Evolutionary conservation across 2,329 filamentous ascomycete species (phyloP), one percentile per base, ranked within the genome.

Genomic region (Tolypocladium inflatum): DNA sequence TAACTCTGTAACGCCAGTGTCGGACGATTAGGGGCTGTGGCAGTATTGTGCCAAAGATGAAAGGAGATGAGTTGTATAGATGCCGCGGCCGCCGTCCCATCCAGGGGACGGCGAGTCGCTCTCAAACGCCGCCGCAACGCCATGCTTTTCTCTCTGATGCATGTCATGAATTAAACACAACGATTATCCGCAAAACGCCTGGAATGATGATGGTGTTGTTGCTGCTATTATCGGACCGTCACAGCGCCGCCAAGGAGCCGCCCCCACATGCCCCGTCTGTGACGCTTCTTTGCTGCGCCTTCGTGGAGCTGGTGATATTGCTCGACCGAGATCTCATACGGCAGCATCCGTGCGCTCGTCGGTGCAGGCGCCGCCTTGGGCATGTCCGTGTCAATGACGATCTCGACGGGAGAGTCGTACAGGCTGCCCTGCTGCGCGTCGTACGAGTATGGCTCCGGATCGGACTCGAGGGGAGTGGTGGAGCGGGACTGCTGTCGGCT

Each of bases 291-390:
- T 59, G 66, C 67, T 52, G 71, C 69, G 45, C 71, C 74, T 54
- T 80, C 76, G 60, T 81, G 77, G 51, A 81, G 67, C 58, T 77
- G 74, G 60, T 76, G 75, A 59, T 82, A 75, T 59, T 83, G 77
- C 33, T 83, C 80, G 39, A 72, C 65, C 60, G 76, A 77, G 63
- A 83, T 80, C 70, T 84, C 81, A 68, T 83, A 84, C 7, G 81
- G 79, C 5, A 83, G 76, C 62, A 78, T 69, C 56, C 70, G 66
- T 26, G 64, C 64, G 62, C 65, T 65, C 26, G 69, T 13, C 33
- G 38, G 66, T 21, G 68, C 65, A 45, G 62, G 64, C 37, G 65
- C 65, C 35, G 67, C 64, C 65, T 74, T 76, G 61, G 72, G 68
- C 55, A 71, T 70, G 58, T 75, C 62, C 71, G 65, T 72, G 48